Conservation (phyloP, 352 stramenopile species). For the Phytophthora sp. region DNA sequence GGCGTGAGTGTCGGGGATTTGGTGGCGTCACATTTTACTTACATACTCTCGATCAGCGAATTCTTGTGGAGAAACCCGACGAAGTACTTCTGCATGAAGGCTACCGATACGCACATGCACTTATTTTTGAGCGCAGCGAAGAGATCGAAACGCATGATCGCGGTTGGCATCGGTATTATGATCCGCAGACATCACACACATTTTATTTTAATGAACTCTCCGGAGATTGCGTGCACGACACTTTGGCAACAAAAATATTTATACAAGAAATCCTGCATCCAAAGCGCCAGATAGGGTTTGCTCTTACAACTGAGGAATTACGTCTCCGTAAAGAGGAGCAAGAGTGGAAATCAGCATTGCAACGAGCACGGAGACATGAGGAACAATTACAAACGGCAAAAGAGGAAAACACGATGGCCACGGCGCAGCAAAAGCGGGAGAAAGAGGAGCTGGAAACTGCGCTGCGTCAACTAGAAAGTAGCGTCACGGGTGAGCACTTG, state of each 20-base stretch:
- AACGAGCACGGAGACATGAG: slow-evolving; percentile 54
- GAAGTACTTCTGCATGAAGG: slow-evolving; percentile 58
- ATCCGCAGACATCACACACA: slow-evolving; percentile 52
- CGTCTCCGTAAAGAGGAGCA: slow-evolving; percentile 59
- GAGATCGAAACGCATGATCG: slow-evolving; percentile 59
- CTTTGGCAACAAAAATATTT: slow-evolving; percentile 47
- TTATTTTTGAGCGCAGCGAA: slow-evolving; percentile 63
- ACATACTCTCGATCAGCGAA: slow-evolving; percentile 31
- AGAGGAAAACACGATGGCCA: slow-evolving; percentile 20
- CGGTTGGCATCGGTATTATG: slow-evolving; percentile 69
- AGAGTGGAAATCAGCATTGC: slow-evolving; percentile 68
- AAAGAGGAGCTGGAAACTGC: slow-evolving; percentile 49
- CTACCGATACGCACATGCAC: slow-evolving; percentile 58
- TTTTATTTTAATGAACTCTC: slow-evolving; percentile 75
- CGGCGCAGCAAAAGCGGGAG: slow-evolving; percentile 34
- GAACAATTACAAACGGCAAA: slow-evolving; percentile 34
- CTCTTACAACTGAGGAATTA: slow-evolving; percentile 51
- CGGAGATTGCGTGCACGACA: slow-evolving; percentile 71
- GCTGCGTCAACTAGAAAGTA: slow-evolving; percentile 53
- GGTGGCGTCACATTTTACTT: slow-evolving; percentile 62
- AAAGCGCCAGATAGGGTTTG: slow-evolving; percentile 36
- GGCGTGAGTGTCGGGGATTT: slow-evolving; percentile 63
- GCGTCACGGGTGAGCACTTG: slow-evolving; percentile 64
- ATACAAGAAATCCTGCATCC: slow-evolving; percentile 43
- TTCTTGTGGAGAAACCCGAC: slow-evolving; percentile 62